A percentile compares a stretch with the other conserved stretches of the same genome.
These are phyloP conservation scores for Hypoxylon sp. DNA, from an alignment of 2,329 filamentous ascomycete genomes.

Conservation along the genomic window DNA sequence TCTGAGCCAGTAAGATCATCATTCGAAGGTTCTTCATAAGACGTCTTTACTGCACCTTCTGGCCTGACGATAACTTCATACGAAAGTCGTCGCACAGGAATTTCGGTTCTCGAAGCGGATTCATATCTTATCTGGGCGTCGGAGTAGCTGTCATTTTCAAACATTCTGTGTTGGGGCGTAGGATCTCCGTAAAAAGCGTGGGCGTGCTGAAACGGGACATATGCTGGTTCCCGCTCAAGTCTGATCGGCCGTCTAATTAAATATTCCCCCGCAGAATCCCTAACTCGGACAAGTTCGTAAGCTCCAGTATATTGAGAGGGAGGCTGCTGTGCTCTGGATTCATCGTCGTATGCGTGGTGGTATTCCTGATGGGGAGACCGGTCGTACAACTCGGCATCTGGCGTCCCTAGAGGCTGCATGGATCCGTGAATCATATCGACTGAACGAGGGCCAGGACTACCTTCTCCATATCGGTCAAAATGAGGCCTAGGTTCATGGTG, in stretches of 20 bases:
- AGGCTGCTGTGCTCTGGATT: conserved; percentile 47
- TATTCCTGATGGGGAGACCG: conserved; percentile 54
- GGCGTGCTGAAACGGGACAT: conserved; percentile 18
- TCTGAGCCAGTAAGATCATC: conserved; percentile 53
- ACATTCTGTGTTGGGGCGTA: conserved; percentile 37
- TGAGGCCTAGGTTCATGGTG: conserved; percentile 49
- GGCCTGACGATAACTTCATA: conserved; percentile 1
- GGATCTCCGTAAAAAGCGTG: conserved; percentile 45
- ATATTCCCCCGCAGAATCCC: conserved; percentile 63
- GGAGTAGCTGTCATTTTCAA: conserved; percentile 23
- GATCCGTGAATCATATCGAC: conserved; percentile 53
- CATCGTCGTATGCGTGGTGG: conserved; percentile 54
- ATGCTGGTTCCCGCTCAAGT: conserved; percentile 51
- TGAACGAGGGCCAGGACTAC: conserved; percentile 50
- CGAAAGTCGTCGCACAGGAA: conserved; percentile 15
- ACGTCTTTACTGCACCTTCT: conserved; percentile 21
- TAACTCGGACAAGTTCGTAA: conserved; percentile 64
- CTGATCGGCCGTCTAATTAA: conserved; percentile 61
- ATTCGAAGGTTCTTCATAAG: conserved; percentile 28
- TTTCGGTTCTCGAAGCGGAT: conserved; percentile 30
- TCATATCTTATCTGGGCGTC: conserved; percentile 27
- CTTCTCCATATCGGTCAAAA: conserved; percentile 52
- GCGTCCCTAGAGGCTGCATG: conserved; percentile 44
- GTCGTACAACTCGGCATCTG: conserved; percentile 52
- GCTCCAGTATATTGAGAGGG: conserved; percentile 54